Evolutionary conservation across 1,284 basidiomycete species (phyloP).

Genomic region (Ganoderma lingzhi): DNA sequence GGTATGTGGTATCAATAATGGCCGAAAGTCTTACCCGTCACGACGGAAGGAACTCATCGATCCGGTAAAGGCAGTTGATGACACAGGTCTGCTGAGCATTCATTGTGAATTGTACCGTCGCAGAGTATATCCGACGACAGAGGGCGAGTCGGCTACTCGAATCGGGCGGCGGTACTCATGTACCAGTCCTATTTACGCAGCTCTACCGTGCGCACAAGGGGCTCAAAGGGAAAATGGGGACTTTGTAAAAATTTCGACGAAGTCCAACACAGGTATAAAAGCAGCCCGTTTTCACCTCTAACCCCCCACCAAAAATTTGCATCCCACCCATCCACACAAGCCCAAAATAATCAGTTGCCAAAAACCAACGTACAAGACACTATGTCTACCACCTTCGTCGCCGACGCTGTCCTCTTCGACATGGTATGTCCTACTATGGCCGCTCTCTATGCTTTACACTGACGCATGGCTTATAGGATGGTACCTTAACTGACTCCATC

Average conservation of each 20-base stretch:
- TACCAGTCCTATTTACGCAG: neutral
- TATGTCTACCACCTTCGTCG: conserved; percentile 52
- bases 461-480: conserved; percentile 54
- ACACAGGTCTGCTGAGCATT: neutral
- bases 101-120: neutral
- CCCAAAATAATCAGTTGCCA: neutral
- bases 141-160: neutral
- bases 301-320: neutral
- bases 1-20: too few relatives aligned
- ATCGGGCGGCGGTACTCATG: neutral
- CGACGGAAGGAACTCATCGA: neutral
- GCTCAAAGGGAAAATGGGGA: neutral
- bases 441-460: conserved; percentile 46
- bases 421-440: conserved; percentile 57
- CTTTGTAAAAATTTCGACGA: neutral
- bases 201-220: neutral
- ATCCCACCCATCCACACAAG: neutral
- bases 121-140: neutral
- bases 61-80: neutral
- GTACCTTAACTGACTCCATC: conserved; percentile 80
- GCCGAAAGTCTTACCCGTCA: neutral
- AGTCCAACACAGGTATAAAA: conserved; percentile 7
- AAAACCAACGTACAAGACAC: neutral
- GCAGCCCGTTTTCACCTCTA: neutral
- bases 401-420: conserved; percentile 76